Evolutionary conservation across 768 basidiomycete species (phyloP), one percentile per base, ranked within the genome.

Genomic region (Imleria badia): DNA sequence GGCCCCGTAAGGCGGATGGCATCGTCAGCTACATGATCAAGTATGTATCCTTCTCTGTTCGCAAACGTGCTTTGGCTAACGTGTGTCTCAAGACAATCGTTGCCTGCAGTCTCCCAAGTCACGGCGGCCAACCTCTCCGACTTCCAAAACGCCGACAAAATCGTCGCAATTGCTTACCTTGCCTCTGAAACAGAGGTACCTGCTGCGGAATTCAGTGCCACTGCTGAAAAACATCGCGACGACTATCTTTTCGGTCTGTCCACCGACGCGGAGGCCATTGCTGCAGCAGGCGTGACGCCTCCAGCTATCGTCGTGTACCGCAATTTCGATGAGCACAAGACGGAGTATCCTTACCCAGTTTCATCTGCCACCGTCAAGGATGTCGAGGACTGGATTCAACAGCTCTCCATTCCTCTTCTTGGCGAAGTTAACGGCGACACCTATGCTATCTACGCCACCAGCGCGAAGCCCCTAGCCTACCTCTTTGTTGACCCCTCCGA

Each of bases 11-110:
- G 72, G 89, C 94, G 11, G 97, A 98, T 60, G 95, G 97, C 17
- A 99, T 99, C 66, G 77, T 96, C 69, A 85, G 85, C 72, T 97
- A 97, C 78, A 98, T 98, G 96, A 70, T 82, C 78, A 98, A 98
- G 95, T 95, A 59, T 64, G 86, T 74, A 3, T 38, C 7, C 38
- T 0, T 19, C 1, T 45, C 30, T 39, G 5, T 41, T 29, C 5
- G 23, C 5, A 3, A 20, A 6, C 12, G 23, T 14, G 23, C 6
- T 14, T 48, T 58, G 23, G 43, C 53, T 61, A 55, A 64, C 43
- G 45, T 36, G 45, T 42, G 48, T 55, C 5, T 39, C 19, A 56
- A 85, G 94, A 70, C 97, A 98, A 81, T 86, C 92, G 10, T 83
- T 98, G 17, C 97, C 97, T 10, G 94, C 97, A 36, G 89, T 98